Evolutionary conservation across 2,329 filamentous ascomycete species (phyloP), one percentile per base, ranked within the genome.

Genomic region (Alternaria consortialis): DNA sequence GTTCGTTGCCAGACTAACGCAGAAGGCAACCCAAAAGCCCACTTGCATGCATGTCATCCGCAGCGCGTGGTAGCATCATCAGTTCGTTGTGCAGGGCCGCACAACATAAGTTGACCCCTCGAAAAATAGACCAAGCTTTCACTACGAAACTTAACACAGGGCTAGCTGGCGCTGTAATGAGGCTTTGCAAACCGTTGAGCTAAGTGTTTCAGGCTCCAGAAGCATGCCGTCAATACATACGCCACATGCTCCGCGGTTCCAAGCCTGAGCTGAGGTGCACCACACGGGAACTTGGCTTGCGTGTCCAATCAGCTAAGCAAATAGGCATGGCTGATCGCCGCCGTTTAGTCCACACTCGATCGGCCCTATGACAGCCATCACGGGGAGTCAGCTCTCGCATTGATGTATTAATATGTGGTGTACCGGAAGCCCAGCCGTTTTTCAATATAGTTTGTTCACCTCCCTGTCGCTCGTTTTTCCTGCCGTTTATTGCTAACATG

Each of bases 291-390:
- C 37, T 23, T n/a, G 17, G 37, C 46, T 36, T 51, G 17, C 25
- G 32, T 46, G 31, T 12, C 29, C 32, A 31, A 60, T 60, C 56
- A 40, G 53, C 15, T 15, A 55, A 37, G 27, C 13, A 39, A 32
- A 32, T 34, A 39, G n/a, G 48, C 52, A 25, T 36, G 37, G n/a
- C 11, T n/a, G 46, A 60, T 60, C 57, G 27, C 42, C 44, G 42
- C 31, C 20, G 32, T 17, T 25, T 42, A 55, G 29, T 50, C 37
- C 37, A 32, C 40, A 20, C 34, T 29, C 25, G 37, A 40, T 56
- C 37, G 53, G 32, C 37, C 44, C 27, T 50, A 51, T 37, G 32
- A 51, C 23, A 31, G 39, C 32, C 29, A 43, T 53, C 12, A 44
- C 23, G 15, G 34, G 32, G 15, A 31, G 23, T 32, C 53, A 17